phyloP scores from a whole-genome alignment of 1,139 yeast genomes.

The Chernovozyma aurita region DNA sequence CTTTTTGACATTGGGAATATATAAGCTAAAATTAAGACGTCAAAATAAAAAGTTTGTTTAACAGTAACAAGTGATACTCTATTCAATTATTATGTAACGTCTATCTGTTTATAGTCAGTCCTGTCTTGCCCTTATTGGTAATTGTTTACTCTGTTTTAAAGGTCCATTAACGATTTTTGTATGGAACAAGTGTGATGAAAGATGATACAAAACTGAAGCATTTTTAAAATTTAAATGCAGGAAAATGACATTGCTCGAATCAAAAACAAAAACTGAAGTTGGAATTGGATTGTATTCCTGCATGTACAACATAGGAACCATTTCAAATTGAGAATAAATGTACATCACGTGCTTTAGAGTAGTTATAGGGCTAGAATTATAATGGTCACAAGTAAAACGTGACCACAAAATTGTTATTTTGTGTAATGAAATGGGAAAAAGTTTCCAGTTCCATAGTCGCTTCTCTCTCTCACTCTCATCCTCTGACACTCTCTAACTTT shows the following conservation, averaged over 20 bases:
- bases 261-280: background rate
- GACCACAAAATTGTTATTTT: background rate
- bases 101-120: too few relatives aligned
- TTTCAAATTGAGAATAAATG: too few relatives aligned
- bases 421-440: conserved; percentile 1
- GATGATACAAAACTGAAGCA: background rate
- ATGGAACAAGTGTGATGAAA: background rate
- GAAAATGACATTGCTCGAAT: background rate
- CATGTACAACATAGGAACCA: too few relatives aligned
- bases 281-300: too few relatives aligned
- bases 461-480: background rate
- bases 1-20: conserved; percentile 53
- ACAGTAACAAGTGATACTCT: too few relatives aligned
- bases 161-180: too few relatives aligned
- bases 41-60: too few relatives aligned
- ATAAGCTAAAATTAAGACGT: too few relatives aligned
- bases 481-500: conserved; percentile 1
- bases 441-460: background rate
- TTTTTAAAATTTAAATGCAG: too few relatives aligned
- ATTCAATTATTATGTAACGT: too few relatives aligned
- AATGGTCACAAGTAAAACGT: conserved; percentile 1
- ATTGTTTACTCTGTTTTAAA: too few relatives aligned
- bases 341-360: background rate
- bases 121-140: too few relatives aligned
- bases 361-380: background rate